These are phyloP conservation scores for Microstroma glucosiphilum DNA, from an alignment of 1,284 basidiomycete species.

Conservation along the genomic window DNA sequence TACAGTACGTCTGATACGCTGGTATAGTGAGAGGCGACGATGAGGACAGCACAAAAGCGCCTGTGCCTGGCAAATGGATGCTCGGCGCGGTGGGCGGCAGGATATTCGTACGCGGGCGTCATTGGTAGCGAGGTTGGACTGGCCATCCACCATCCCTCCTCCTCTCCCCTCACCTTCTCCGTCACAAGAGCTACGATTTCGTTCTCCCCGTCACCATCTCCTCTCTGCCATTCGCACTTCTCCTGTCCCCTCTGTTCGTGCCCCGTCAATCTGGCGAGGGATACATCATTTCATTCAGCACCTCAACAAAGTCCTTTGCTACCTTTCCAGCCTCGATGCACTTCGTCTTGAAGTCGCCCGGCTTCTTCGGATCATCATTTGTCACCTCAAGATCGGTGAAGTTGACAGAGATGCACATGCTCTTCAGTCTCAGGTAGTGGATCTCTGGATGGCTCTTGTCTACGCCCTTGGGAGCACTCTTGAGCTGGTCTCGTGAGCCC, in stretches of 20 bases:
- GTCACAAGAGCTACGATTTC: not conserved
- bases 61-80: too few species aligned
- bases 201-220: not conserved
- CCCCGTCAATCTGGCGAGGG: not conserved
- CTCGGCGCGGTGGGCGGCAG: too few species aligned
- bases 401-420: not conserved
- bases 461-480: conserved; percentile 2
- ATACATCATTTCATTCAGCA: conserved; percentile 1
- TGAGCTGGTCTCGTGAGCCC: conserved; percentile 5
- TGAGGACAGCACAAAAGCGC: too few species aligned
- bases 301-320: conserved; percentile 7
- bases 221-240: not conserved
- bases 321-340: not conserved
- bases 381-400: not conserved
- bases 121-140: too few species aligned
- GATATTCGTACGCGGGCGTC: too few species aligned
- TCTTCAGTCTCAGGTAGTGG: not conserved
- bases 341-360: not conserved
- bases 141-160: too few species aligned
- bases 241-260: not conserved
- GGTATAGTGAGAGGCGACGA: too few species aligned
- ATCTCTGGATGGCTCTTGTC: conserved; percentile 5
- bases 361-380: not conserved
- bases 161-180: not conserved
- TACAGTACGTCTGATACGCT: too few species aligned